Base-by-base conservation (phyloP, 2,329 filamentous ascomycete genomes). In the Diplodia corticola region DNA sequence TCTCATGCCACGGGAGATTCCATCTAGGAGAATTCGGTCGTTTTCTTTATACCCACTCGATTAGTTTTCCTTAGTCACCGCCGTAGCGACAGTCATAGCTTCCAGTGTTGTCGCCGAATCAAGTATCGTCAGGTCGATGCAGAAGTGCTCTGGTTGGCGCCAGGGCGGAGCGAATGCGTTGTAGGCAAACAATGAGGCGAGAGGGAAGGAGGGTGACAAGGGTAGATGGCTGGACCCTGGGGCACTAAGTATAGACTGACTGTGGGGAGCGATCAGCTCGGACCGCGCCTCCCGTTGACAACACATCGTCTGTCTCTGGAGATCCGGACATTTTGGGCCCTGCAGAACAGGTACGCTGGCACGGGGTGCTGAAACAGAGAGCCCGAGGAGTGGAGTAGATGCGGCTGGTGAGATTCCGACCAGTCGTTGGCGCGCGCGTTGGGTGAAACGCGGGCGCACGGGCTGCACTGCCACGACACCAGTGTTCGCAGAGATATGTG, bases 231-330 rank as follows among this genome's bases (percentile, higher is more conserved):
- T 28, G 37, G 55, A 13, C 24, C 30, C 6, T 44, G 28, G n/a
- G n/a, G 33, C 24, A 49, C n/a, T 46, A 35, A 35, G 28, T 17
- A 15, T 37, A 26, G 48, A 51, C 46, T n/a, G 44, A 7, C 15
- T 63, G 28, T 50, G 44, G 59, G 20, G 59, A 51, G 15, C 13
- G 46, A 49, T 72, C 40, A 35, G 57, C 57, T 60, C 55, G 37
- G 55, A 28, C 55, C 24, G 55, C 26, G 2, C 40, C 55, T 60
- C 37, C 37, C 37, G 37, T 37, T 17, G 55, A 40, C 35, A 20
- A 17, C 22, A 17, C 55, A 28, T 22, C 17, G 17, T n/a, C 17
- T 44, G 37, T 46, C 22, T 30, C 13, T 15, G 22, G 15, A 30
- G 24, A 60, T 48, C 55, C 15, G 30, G 33, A 12, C 33, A 10